Base-by-base conservation (phyloP, 306 rosid species). In the Morella rubra region DNA sequence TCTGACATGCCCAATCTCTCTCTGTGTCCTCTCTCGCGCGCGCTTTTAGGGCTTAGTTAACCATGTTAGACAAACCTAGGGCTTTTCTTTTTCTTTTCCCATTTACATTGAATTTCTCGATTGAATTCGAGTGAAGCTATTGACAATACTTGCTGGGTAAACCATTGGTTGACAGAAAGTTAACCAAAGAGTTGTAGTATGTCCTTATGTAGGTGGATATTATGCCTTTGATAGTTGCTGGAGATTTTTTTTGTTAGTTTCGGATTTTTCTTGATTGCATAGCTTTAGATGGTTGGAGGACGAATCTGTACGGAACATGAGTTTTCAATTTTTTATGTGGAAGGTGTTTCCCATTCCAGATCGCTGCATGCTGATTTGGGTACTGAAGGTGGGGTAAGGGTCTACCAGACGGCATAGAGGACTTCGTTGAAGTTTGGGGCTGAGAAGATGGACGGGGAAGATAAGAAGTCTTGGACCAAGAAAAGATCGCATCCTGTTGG, bases 371-470 rank as follows among this genome's bases (percentile, higher is more conserved):
- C 68, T 83, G 86, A 51, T 76, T 78, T 69, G 86, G 80, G 86
- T 75, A 58, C 80, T 71, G 76, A 88, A 82, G 87, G 74, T 86
- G 77, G 87, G 80, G 42, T 91, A 88, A 79, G 83, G 85, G 82
- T 81, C n/a, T 46, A 50, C 51, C 42, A 13, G 71, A 74, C 49
- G 67, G 74, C 72, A 56, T 76, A 65, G 51, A 42, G 22, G 59
- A 55, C 27, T 72, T 70, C 0, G 59, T 73, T 84, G 71, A 74
- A 80, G 76, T 24, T 80, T 85, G 79, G 86, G 91, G 86, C 73
- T 77, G 18, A 74, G 32, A 73, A 72, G 68, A 95, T 95, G 99
- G 96, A 90, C 18, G 96, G 86, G 12, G 94, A 84, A 10, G 89
- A 87, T 54, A 79, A 81, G 77, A 84, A 84, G 89, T 73, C 82